Conservation (phyloP, 1,284 basidiomycete genomes). For the Malassezia equina region DNA sequence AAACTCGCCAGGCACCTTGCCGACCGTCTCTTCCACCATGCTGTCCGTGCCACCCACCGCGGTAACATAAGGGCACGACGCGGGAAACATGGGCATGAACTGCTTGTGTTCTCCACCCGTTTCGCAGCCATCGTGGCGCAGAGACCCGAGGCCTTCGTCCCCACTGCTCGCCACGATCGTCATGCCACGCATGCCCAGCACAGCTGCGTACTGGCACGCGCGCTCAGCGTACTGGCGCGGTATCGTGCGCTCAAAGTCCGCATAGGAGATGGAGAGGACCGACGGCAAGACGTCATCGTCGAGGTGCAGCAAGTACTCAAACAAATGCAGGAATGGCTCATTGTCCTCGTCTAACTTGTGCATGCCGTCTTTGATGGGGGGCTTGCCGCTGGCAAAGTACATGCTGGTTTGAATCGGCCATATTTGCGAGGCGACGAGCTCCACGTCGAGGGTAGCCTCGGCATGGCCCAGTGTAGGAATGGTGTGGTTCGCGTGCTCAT, state of each 20-base stretch:
- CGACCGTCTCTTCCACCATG: conserved; percentile 30
- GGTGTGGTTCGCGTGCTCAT: conserved; percentile 10
- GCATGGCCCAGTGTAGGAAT: conserved; percentile 46
- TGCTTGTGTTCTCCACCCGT: conserved; percentile 38
- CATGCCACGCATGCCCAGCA: conserved; percentile 55
- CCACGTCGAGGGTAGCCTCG: conserved; percentile 62
- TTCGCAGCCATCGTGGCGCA: conserved; percentile 51
- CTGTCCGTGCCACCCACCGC: conserved; percentile 57
- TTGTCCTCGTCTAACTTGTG: conserved; percentile 41
- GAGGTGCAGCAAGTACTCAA: conserved; percentile 55
- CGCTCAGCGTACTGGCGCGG: conserved; percentile 57
- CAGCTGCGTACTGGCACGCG: conserved; percentile 58
- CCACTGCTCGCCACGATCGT: conserved; percentile 62
- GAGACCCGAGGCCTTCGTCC: conserved; percentile 59
- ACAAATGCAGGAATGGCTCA: conserved; percentile 60
- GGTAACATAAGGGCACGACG: conserved; percentile 56
- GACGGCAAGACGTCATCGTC: conserved; percentile 54
- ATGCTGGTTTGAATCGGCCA: conserved; percentile 59
- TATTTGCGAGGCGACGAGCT: conserved; percentile 58
- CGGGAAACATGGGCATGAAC: conserved; percentile 66
- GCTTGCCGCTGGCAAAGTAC: conserved; percentile 51
- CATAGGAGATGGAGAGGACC: conserved; percentile 56
- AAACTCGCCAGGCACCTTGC: conserved; percentile 50
- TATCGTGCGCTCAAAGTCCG: conserved; percentile 52
- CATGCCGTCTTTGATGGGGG: conserved; percentile 56